These are phyloP conservation scores for Nemania sp. DNA, from an alignment of 2,329 filamentous ascomycete genomes.

Conservation along the genomic window DNA sequence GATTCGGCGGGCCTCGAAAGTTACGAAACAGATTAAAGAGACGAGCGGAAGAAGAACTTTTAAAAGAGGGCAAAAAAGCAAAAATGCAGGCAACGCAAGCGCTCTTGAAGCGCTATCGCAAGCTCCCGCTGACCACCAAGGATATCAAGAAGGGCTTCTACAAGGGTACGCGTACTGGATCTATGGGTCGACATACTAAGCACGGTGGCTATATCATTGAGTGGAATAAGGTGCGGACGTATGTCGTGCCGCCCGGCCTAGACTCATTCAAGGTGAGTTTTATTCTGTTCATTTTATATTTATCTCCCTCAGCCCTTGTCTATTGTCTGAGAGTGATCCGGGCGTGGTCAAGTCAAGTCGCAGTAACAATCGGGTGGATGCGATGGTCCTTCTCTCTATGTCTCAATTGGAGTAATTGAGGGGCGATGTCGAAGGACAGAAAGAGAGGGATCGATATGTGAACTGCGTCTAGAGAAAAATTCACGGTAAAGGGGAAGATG, in stretches of 20 bases:
- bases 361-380: no score
- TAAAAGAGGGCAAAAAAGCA: conserved; percentile 27
- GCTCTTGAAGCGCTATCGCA: conserved; percentile 77
- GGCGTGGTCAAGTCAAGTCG: not conserved
- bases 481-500: not conserved
- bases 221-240: conserved; percentile 89
- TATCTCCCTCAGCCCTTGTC: not conserved
- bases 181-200: conserved; percentile 87
- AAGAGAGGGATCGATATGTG: no score
- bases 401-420: no score
- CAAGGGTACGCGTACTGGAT: conserved; percentile 92
- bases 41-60: not conserved
- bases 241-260: conserved; percentile 79
- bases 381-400: no score
- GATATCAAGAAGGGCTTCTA: conserved; percentile 94
- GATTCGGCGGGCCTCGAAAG: not conserved
- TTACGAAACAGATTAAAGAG: not conserved
- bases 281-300: not conserved
- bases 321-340: no score
- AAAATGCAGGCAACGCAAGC: conserved; percentile 75
- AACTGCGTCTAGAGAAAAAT: no score
- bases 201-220: conserved; percentile 87
- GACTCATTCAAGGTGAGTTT: conserved; percentile 76
- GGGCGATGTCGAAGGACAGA: no score
- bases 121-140: conserved; percentile 89